Conservation (phyloP, 208 protist genomes). For the Angomonas ambiguus region DNA sequence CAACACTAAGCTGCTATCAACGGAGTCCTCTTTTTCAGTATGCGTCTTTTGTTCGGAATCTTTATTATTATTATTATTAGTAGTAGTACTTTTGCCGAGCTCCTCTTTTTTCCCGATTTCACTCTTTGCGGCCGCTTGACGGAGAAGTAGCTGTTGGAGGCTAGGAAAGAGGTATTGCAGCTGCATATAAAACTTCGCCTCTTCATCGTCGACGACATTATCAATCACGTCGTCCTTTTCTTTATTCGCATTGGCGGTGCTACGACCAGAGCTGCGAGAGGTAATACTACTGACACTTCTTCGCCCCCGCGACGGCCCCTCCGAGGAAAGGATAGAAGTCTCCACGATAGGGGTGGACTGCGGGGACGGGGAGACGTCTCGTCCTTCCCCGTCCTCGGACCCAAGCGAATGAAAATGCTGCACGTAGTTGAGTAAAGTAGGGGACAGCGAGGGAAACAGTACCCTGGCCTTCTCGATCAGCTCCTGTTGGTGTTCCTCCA, state of each 20-base stretch:
- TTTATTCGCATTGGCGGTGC: not conserved
- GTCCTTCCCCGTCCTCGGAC: not conserved
- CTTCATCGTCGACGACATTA: slow-evolving; percentile 1
- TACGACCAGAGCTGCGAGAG: not conserved
- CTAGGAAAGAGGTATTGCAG: not conserved
- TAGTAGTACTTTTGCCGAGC: not conserved
- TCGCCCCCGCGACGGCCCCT: not conserved
- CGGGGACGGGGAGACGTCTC: not conserved
- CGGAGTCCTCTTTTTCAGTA: not conserved
- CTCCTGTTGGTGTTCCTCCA: not conserved
- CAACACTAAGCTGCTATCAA: not conserved
- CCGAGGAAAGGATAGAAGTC: not conserved
- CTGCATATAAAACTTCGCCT: not conserved
- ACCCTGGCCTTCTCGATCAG: not conserved
- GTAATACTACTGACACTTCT: not conserved
- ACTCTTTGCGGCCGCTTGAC: not conserved
- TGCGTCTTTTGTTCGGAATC: not conserved
- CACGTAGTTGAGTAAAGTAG: not conserved
- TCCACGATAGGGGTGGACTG: not conserved
- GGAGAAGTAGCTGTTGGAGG: not conserved
- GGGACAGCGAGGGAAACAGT: not conserved
- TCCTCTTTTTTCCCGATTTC: too few species aligned
- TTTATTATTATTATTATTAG: not conserved
- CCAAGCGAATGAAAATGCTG: not conserved
- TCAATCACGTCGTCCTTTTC: not conserved